phyloP scores from a whole-genome alignment of 164 flowering plant species.

The Vitis rotundifolia region DNA sequence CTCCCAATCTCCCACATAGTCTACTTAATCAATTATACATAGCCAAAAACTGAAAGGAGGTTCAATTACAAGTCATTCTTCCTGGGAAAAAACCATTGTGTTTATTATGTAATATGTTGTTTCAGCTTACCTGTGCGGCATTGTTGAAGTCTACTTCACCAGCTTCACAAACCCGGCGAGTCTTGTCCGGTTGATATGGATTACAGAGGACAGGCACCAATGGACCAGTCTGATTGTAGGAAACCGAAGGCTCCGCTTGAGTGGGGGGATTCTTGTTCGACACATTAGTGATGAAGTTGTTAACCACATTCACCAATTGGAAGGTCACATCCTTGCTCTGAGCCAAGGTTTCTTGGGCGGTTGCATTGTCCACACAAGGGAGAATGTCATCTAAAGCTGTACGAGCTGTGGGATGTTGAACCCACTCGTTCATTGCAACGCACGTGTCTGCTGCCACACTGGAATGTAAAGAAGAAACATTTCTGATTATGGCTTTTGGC shows the following conservation, averaged over 20 bases:
- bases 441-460: slow-evolving; percentile 42
- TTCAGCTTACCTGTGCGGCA: slow-evolving; percentile 44
- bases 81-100: too few species aligned
- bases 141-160: slow-evolving; percentile 40
- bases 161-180: slow-evolving; percentile 29
- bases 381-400: slow-evolving; percentile 37
- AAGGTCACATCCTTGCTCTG: slow-evolving; percentile 19
- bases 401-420: slow-evolving; percentile 32
- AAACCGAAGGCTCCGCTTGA: slow-evolving; percentile 8
- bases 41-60: too few species aligned
- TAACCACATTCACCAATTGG: slow-evolving; percentile 14
- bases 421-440: slow-evolving; percentile 47
- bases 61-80: too few species aligned
- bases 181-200: slow-evolving; percentile 35
- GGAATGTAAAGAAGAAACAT: too few species aligned
- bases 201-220: slow-evolving; percentile 52
- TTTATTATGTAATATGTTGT: neutral
- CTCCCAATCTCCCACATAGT: too few species aligned
- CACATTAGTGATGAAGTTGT: slow-evolving; percentile 20
- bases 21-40: too few species aligned
- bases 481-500: too few species aligned
- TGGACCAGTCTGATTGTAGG: slow-evolving; percentile 53
- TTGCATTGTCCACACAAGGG: slow-evolving; percentile 36
- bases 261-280: slow-evolving; percentile 24
- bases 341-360: slow-evolving; percentile 25